phyloP scores from a whole-genome alignment of 2,329 filamentous ascomycete species.

The Fusarium sororula region DNA sequence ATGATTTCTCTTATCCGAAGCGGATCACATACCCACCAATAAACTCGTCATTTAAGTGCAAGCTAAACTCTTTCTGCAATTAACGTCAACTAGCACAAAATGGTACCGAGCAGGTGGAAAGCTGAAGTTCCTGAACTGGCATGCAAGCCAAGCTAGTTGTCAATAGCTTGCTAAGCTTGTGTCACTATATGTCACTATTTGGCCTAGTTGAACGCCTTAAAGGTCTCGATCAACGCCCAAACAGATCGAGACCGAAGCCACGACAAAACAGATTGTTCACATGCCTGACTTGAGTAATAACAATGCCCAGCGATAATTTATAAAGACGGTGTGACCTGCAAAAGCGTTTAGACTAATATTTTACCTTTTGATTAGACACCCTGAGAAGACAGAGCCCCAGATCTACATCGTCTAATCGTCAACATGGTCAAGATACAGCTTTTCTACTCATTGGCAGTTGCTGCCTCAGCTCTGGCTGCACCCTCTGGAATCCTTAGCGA shows the following conservation, averaged over 20 bases:
- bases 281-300: background rate
- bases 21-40: background rate
- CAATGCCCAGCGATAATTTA: background rate
- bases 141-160: background rate
- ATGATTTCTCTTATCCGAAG: background rate
- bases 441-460: background rate
- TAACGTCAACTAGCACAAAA: background rate
- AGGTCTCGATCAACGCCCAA: background rate
- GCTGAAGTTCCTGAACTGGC: background rate
- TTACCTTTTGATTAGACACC: background rate
- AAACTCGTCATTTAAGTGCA: too few relatives aligned
- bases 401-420: rapidly evolving
- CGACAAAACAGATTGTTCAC: background rate
- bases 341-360: background rate
- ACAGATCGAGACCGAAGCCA: background rate
- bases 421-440: background rate
- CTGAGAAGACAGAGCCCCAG: rapidly evolving
- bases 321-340: background rate
- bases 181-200: background rate
- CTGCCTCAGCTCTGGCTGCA: background rate
- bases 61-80: background rate
- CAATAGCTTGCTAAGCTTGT: background rate
- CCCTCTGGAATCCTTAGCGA: background rate
- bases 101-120: background rate
- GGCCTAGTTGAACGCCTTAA: background rate